Conservation (phyloP, 768 basidiomycete species). For the Lactarius hatsudake region DNA sequence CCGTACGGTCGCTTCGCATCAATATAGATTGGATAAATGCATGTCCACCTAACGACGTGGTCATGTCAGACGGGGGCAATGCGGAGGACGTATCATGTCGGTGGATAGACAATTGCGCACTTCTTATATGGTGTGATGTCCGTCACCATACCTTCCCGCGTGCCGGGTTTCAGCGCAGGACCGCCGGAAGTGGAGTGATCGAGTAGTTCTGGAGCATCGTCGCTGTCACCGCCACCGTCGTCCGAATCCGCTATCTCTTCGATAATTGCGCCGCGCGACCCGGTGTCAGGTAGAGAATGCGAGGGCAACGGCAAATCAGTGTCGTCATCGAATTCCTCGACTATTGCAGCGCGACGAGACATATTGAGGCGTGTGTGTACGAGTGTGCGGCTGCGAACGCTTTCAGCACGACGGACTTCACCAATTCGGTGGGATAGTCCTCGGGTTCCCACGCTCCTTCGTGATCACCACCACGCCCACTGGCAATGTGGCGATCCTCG, state of each 20-base stretch:
- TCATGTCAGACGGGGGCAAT: slow-evolving; percentile 16
- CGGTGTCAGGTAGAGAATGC: slow-evolving; percentile 61
- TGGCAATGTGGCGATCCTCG: slow-evolving; percentile 7
- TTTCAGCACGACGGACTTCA: background rate
- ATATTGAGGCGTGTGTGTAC: slow-evolving; percentile 37
- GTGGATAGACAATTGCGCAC: slow-evolving; percentile 42
- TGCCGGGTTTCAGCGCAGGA: slow-evolving; percentile 30
- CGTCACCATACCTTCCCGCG: slow-evolving; percentile 40
- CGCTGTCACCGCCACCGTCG: slow-evolving; percentile 35
- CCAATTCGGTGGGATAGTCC: background rate
- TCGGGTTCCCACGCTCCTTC: slow-evolving; percentile 24
- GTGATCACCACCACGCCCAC: slow-evolving; percentile 4
- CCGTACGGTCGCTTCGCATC: slow-evolving; percentile 91
- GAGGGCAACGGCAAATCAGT: slow-evolving; percentile 83
- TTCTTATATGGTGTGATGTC: slow-evolving; percentile 84
- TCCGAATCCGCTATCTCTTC: slow-evolving; percentile 60
- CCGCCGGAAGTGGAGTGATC: slow-evolving; percentile 60
- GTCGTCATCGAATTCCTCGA: slow-evolving; percentile 91
- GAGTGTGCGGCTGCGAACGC: background rate
- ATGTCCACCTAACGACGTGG: slow-evolving; percentile 70
- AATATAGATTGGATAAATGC: slow-evolving; percentile 94
- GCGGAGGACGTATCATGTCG: slow-evolving; percentile 16
- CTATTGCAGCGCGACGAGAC: slow-evolving; percentile 67
- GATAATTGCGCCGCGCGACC: slow-evolving; percentile 70
- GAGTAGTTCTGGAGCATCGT: slow-evolving; percentile 30